Base-by-base conservation (phyloP, 371 early-diverging fungal species). In the Lichtheimia ornata region DNA sequence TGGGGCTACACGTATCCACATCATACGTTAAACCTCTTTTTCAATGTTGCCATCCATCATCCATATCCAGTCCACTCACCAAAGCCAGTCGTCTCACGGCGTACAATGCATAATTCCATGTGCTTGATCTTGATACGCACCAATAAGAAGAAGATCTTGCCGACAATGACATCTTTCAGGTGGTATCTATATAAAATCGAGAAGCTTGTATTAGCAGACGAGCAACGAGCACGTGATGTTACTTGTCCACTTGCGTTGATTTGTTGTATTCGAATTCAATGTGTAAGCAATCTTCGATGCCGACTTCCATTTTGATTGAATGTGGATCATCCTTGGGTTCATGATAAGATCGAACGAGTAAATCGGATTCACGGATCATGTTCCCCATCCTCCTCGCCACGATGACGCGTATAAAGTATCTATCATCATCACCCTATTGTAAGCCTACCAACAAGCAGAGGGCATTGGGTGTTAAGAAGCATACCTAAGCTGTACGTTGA, bases 61-160 rank as follows among this genome's bases (percentile, higher is more conserved):
- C 28, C 14, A 6, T 5, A 24, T 52, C 27, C 15, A 15, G 5
- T 7, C 9, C 11, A 43, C 68, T 68, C 70, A 81, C 81, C 55
- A 53, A 90, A 89, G 7, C 98, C 99, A 3, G 97, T 96, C 0
- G 96, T 94, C 74, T 99, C 99, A 13, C 98, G 84, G 27, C 97
- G 88, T 50, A 98, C 94, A 63, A 99, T 98, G 20, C 95, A 93
- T 43, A 99, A 85, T 67, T 99, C 99, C 98, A 99, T 98, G 64
- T 96, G 91, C 69, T 97, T 97, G 76, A 99, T 95, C 78, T 98
- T 98, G 72, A 99, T 98, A 53, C 98, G 93, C 14, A 99, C 98
- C 35, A 99, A 83, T 51, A 98, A 75, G 74, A 99, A 99, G 77
- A 96, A 97, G 67, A 99, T 97, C 71, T 97, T 97, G 61, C 99